Conservation (phyloP, 1,139 yeast genomes). For the Wickerhamomyces sp. region DNA sequence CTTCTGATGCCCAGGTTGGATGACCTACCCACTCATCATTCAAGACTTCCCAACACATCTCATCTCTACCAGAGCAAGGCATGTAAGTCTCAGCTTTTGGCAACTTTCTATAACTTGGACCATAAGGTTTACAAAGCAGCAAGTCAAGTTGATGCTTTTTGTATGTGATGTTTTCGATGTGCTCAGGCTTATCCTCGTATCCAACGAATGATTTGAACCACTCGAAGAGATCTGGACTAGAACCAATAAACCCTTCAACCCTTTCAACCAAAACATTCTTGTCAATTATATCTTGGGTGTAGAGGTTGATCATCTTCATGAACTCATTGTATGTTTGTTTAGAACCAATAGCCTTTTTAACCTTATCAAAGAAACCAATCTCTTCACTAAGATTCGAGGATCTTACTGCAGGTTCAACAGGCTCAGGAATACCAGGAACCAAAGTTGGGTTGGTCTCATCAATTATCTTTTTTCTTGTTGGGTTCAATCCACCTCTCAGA, state of each 20-base stretch:
- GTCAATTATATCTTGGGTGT: slow-evolving; percentile 86
- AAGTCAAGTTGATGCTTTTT: slow-evolving; percentile 88
- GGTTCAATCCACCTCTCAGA: slow-evolving; percentile 34
- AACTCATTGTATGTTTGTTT: slow-evolving; percentile 90
- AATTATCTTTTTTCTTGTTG: slow-evolving; percentile 24
- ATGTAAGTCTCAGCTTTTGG: slow-evolving; percentile 94
- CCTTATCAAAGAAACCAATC: slow-evolving; percentile 85
- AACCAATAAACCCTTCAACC: slow-evolving; percentile 80
- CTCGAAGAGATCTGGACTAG: slow-evolving; percentile 68
- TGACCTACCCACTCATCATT: slow-evolving; percentile 99
- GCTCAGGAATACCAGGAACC: slow-evolving; percentile 84
- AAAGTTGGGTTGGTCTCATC: slow-evolving; percentile 58
- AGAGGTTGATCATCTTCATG: slow-evolving; percentile 77
- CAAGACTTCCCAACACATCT: slow-evolving; percentile 98
- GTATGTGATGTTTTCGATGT: slow-evolving; percentile 82
- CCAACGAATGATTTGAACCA: slow-evolving; percentile 96
- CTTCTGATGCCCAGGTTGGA: slow-evolving; percentile 99
- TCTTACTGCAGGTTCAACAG: slow-evolving; percentile 64
- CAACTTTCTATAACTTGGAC: slow-evolving; percentile 88
- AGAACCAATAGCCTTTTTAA: slow-evolving; percentile 83
- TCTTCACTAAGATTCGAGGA: slow-evolving; percentile 72
- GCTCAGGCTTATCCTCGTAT: slow-evolving; percentile 68
- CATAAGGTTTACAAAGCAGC: slow-evolving; percentile 76
- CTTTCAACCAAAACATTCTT: slow-evolving; percentile 76
- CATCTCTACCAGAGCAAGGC: slow-evolving; percentile 99